These are phyloP conservation scores for Ogataea polymorpha DNA, from an alignment of 805 yeast species.

Conservation along the genomic window DNA sequence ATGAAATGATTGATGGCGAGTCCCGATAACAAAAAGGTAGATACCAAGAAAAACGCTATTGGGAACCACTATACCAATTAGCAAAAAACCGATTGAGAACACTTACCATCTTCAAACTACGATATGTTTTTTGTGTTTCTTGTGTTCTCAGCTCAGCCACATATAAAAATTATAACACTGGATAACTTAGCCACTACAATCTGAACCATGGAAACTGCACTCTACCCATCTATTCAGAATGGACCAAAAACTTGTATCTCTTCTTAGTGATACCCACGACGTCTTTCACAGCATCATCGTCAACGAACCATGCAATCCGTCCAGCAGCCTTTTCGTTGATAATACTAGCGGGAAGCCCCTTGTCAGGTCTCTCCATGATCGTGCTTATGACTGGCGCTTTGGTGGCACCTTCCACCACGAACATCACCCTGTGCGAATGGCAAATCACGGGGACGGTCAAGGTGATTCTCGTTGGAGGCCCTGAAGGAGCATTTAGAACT, in stretches of 20 bases:
- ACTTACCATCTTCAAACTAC: constrained; percentile 6
- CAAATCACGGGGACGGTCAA: constrained; percentile 92
- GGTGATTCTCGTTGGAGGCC: constrained; percentile 83
- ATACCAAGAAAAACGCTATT: constrained; percentile 21
- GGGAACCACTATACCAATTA: constrained; percentile 24
- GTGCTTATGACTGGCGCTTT: constrained; percentile 89
- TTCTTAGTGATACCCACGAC: constrained; percentile 65
- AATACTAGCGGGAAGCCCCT: constrained; percentile 89
- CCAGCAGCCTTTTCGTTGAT: constrained; percentile 98
- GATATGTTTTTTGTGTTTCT: not conserved
- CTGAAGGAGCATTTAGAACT: constrained; percentile 85
- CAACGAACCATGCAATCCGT: constrained; percentile 95
- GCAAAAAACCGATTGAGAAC: not conserved
- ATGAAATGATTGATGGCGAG: constrained; percentile 36
- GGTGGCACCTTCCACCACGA: constrained; percentile 94
- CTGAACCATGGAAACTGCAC: not conserved
- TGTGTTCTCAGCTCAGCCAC: constrained; percentile 7
- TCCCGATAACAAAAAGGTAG: constrained; percentile 32
- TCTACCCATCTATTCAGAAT: constrained; percentile 1
- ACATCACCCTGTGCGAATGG: constrained; percentile 87
- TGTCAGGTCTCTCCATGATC: constrained; percentile 95
- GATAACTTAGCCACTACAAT: constrained; percentile 3
- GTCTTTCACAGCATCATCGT: constrained; percentile 84
- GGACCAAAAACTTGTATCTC: constrained; percentile 57
- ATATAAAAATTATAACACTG: not conserved